phyloP scores from a whole-genome alignment of 768 basidiomycete species.

The Mrakia gelida region DNA sequence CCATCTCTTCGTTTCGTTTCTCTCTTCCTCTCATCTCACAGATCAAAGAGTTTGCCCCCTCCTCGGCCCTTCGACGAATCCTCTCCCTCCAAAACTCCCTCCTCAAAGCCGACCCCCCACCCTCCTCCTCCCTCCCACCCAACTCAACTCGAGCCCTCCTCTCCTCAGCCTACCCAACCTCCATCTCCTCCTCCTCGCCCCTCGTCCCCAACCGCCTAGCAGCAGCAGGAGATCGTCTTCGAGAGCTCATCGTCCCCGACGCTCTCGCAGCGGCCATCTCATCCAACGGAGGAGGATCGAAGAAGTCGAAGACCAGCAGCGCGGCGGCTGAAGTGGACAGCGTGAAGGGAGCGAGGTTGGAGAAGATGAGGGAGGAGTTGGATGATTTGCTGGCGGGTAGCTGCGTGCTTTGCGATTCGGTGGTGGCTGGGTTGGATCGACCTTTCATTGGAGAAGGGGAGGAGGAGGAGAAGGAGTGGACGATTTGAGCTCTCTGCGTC shows the following conservation, averaged over 20 bases:
- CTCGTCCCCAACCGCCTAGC: conserved; percentile 57
- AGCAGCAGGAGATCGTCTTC: conserved; percentile 79
- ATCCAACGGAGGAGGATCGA: conserved; percentile 31
- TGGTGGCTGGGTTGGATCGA: conserved; percentile 76
- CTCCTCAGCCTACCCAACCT: conserved; percentile 47
- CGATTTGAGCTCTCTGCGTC: background rate
- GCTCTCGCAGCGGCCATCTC: conserved; percentile 80
- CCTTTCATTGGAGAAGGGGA: conserved; percentile 71
- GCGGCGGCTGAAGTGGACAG: conserved; percentile 2
- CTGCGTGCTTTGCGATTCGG: conserved; percentile 90
- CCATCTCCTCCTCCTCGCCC: conserved; percentile 54
- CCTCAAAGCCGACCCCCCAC: conserved; percentile 43
- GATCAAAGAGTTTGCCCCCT: conserved; percentile 88
- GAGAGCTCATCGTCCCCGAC: conserved; percentile 91
- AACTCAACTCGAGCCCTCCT: conserved; percentile 57
- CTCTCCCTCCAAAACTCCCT: conserved; percentile 79
- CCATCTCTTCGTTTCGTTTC: background rate
- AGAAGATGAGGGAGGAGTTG: conserved; percentile 73
- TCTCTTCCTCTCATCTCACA: conserved; percentile 41
- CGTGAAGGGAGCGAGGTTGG: conserved; percentile 50
- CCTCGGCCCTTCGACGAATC: conserved; percentile 75
- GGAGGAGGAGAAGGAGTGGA: conserved; percentile 49
- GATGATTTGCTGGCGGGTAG: conserved; percentile 83
- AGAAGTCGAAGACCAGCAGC: conserved; percentile 33
- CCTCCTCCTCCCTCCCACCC: conserved; percentile 13